A percentile compares a stretch with the other conserved stretches of the same genome.
Conservation (phyloP, 176 grass and related monocot species). For the Puccinellia tenuiflora region DNA sequence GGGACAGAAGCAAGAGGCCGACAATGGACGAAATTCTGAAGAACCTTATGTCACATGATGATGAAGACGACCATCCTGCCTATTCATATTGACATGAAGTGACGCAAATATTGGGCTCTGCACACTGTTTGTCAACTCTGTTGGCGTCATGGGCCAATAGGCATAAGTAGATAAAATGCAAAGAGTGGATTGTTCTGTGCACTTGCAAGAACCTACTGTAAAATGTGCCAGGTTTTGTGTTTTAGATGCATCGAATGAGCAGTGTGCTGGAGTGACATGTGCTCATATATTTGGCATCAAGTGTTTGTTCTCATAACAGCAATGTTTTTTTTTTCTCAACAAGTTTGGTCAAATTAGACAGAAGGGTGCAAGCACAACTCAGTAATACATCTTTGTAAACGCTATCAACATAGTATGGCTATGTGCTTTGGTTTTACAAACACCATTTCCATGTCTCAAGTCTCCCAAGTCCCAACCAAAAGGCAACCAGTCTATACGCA, state of each 20-base stretch:
- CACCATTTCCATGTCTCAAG: background rate
- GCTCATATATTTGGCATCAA: background rate
- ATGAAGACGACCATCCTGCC: slow-evolving; percentile 42
- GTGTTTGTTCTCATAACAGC: background rate
- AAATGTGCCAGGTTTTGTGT: background rate
- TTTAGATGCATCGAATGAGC: background rate
- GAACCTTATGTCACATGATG: slow-evolving; percentile 35
- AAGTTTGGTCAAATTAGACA: background rate
- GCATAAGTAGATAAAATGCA: background rate
- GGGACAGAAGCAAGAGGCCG: slow-evolving; percentile 56
- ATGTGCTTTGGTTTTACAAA: background rate
- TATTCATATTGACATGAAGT: slow-evolving; percentile 43
- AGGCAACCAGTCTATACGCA: background rate
- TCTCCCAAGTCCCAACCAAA: background rate
- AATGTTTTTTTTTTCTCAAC: background rate
- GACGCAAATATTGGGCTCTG: background rate
- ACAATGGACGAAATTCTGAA: slow-evolving; percentile 63
- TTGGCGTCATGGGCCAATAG: background rate
- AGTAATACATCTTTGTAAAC: background rate
- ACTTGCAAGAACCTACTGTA: background rate
- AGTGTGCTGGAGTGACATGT: background rate
- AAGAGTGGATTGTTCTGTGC: background rate
- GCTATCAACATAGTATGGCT: background rate
- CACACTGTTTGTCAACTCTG: background rate
- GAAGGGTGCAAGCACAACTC: background rate